A percentile compares a stretch with the other conserved stretches of the same genome.
phyloP scores from a whole-genome alignment of 2,329 filamentous ascomycete genomes.

The Colletotrichum sp. region DNA sequence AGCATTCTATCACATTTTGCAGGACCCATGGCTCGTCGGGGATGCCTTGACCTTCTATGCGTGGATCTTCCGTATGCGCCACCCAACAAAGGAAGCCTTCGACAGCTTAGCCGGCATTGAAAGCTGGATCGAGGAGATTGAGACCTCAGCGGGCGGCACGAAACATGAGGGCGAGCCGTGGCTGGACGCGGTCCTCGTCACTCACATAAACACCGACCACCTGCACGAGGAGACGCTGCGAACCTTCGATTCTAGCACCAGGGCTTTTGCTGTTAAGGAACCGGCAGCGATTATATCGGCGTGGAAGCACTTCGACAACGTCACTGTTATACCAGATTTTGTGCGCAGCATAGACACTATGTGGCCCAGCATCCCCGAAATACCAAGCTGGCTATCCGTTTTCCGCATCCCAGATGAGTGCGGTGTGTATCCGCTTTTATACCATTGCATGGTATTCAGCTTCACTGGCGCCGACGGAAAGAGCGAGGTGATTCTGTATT shows the following conservation, averaged over 20 bases:
- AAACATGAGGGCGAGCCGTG: neutral
- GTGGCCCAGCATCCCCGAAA: neutral
- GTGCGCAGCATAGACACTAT: neutral
- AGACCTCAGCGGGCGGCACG: neutral
- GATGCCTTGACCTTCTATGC: neutral
- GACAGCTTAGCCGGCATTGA: neutral
- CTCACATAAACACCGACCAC: neutral
- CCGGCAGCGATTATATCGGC: neutral
- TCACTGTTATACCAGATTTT: neutral
- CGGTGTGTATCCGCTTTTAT: neutral
- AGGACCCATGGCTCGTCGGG: slow-evolving; percentile 38
- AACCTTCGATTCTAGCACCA: neutral
- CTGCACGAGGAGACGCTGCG: neutral
- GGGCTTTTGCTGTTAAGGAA: neutral
- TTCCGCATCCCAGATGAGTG: neutral
- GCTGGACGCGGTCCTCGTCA: slow-evolving; percentile 2
- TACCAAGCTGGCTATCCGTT: neutral
- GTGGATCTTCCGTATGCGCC: neutral
- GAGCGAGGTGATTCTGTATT: neutral
- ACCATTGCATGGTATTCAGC: neutral
- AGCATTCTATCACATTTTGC: slow-evolving; percentile 35
- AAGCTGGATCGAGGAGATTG: neutral
- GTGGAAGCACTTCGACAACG: neutral
- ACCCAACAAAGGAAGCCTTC: neutral
- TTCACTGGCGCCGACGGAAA: neutral